phyloP scores from a whole-genome alignment of 2,329 filamentous ascomycete genomes.

The Nemania sp. region DNA sequence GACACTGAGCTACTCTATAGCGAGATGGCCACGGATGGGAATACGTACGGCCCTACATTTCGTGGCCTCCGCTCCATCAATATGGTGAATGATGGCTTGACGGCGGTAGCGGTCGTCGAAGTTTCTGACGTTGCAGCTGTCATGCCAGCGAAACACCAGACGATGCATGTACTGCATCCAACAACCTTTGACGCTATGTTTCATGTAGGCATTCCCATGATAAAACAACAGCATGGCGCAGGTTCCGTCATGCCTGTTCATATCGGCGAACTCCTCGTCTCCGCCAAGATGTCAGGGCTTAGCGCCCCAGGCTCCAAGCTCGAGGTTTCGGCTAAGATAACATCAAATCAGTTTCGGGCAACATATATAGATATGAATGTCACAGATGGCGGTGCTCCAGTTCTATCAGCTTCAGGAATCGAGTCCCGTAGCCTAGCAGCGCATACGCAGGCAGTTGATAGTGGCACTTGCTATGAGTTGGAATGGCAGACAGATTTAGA shows the following conservation, averaged over 20 bases:
- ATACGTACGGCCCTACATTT: constrained; percentile 19
- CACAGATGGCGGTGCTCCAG: background rate
- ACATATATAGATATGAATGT: constrained; percentile 8
- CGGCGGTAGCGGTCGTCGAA: background rate
- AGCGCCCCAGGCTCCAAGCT: constrained; percentile 6
- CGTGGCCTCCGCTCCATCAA: background rate
- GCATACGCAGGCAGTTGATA: no score
- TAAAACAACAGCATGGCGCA: constrained; percentile 1
- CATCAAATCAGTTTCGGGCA: constrained; percentile 19
- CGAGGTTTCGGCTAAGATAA: constrained; percentile 6
- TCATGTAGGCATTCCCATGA: constrained; percentile 18
- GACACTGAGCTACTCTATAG: constrained; percentile 6
- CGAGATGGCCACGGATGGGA: constrained; percentile 8
- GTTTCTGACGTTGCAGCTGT: constrained; percentile 4
- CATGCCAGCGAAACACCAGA: constrained; percentile 18
- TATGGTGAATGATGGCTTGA: background rate
- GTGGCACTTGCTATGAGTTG: constrained; percentile 17
- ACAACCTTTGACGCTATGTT: constrained; percentile 23
- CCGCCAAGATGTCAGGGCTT: background rate
- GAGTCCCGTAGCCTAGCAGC: constrained; percentile 18
- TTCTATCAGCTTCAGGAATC: constrained; percentile 14
- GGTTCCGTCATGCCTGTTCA: constrained; percentile 26
- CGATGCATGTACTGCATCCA: constrained; percentile 21
- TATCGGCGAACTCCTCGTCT: constrained; percentile 21
- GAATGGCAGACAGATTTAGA: constrained; percentile 20